Conservation (phyloP, 208 protist species). For the Trypanosoma mega region DNA sequence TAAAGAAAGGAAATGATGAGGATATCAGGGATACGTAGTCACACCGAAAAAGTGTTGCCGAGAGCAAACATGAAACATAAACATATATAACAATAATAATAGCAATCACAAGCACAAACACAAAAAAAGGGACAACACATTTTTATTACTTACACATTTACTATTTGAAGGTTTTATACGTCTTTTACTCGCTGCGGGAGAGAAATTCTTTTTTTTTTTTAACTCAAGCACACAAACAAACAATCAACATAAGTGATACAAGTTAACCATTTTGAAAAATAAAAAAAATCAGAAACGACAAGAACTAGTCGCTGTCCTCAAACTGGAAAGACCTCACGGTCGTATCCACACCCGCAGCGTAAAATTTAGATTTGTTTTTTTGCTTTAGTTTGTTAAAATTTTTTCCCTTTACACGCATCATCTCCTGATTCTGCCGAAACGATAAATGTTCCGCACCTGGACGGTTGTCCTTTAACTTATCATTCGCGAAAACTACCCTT, state of each 20-base stretch:
- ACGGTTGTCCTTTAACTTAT: constrained; percentile 64
- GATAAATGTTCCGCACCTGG: constrained; percentile 63
- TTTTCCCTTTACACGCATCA: constrained; percentile 87
- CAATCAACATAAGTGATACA: too few species aligned
- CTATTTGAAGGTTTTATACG: neutral
- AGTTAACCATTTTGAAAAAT: too few species aligned
- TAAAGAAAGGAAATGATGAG: too few species aligned
- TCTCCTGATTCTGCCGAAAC: constrained; percentile 85
- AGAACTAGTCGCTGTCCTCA: constrained; percentile 71
- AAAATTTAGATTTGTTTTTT: constrained; percentile 90
- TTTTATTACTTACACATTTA: constrained; percentile 6
- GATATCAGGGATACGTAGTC: too few species aligned
- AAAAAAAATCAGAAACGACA: neutral
- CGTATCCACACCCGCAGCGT: constrained; percentile 72
- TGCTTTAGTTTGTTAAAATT: constrained; percentile 90
- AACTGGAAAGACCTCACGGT: constrained; percentile 79
- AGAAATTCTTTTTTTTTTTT: neutral
- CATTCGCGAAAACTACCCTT: constrained; percentile 57
- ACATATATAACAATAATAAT: neutral
- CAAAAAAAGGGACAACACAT: constrained; percentile 3
- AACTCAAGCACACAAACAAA: neutral
- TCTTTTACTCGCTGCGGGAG: neutral
- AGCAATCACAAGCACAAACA: constrained; percentile 1
- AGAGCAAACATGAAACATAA: neutral
- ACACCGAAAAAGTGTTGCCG: constrained; percentile 2